A percentile compares a stretch with the other conserved stretches of the same genome.
These are phyloP conservation scores for Colletotrichum sp. DNA, from an alignment of 2,329 filamentous ascomycete species.

Conservation along the genomic window DNA sequence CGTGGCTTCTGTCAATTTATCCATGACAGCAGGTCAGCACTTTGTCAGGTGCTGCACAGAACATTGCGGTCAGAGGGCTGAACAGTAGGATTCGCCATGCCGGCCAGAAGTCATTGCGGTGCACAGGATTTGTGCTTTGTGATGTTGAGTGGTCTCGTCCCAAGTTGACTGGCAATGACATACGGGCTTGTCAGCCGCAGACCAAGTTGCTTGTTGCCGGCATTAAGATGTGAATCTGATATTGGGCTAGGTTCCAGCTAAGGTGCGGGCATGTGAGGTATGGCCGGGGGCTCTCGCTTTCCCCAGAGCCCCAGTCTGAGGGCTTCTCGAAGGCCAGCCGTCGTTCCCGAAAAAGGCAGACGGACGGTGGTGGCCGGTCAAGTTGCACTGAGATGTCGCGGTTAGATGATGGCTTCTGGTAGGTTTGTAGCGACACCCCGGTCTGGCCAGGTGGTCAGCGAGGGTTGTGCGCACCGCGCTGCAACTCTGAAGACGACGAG, in stretches of 20 bases:
- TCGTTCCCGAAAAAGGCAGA: background rate
- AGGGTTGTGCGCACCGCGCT: background rate
- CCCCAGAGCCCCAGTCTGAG: background rate
- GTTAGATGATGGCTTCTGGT: background rate
- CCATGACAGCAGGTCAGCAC: constrained; percentile 4
- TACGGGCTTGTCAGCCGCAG: background rate
- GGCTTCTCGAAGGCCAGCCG: background rate
- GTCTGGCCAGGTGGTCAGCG: background rate
- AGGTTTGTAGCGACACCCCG: background rate
- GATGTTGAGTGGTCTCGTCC: background rate
- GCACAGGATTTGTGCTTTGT: background rate
- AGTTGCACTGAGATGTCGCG: background rate
- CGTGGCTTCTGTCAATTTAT: constrained; percentile 16
- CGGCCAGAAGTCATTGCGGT: background rate
- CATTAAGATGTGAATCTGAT: background rate
- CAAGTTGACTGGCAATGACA: background rate
- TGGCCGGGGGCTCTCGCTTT: background rate
- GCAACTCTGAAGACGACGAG: background rate
- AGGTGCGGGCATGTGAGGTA: background rate
- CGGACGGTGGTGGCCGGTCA: background rate
- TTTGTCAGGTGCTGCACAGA: background rate
- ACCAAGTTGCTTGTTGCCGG: background rate
- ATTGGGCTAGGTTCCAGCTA: background rate
- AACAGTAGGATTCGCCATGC: background rate
- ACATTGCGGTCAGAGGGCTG: background rate